Evolutionary conservation across 768 basidiomycete genomes (phyloP).

Genomic region (Boletus rubescentipes): DNA sequence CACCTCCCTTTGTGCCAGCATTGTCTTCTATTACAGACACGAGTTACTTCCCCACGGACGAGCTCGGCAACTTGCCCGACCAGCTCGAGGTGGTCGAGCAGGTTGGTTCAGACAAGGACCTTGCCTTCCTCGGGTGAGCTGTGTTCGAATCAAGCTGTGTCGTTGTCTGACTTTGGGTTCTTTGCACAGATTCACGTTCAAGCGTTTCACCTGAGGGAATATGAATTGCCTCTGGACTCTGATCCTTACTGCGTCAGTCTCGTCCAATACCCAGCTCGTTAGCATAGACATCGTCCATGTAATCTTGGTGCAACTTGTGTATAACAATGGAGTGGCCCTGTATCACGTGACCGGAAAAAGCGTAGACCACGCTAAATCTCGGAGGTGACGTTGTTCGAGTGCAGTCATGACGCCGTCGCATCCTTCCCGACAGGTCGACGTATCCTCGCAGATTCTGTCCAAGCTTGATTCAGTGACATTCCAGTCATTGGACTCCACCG

Average conservation of each 20-base stretch:
- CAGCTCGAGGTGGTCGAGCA: slow-evolving; percentile 60
- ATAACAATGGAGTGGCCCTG: slow-evolving; percentile 7
- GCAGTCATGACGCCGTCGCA: slow-evolving; percentile 69
- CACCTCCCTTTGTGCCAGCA: slow-evolving; percentile 94
- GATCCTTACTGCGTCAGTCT: background rate
- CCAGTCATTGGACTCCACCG: slow-evolving; percentile 54
- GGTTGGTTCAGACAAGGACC: slow-evolving; percentile 63
- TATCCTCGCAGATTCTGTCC: slow-evolving; percentile 68
- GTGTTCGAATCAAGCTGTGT: background rate
- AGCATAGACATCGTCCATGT: slow-evolving; percentile 29
- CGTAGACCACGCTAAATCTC: background rate
- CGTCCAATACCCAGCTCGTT: slow-evolving; percentile 26
- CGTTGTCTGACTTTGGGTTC: background rate
- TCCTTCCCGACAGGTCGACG: slow-evolving; percentile 68
- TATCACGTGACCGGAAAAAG: slow-evolving; percentile 20
- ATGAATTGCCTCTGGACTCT: background rate
- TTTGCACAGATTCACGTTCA: slow-evolving; percentile 74
- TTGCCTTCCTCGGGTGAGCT: slow-evolving; percentile 64
- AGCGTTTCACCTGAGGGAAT: slow-evolving; percentile 52
- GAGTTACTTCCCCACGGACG: slow-evolving; percentile 95
- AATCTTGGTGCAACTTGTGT: slow-evolving; percentile 26
- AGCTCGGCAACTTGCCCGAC: slow-evolving; percentile 69
- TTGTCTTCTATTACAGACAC: slow-evolving; percentile 92
- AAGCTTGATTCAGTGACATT: slow-evolving; percentile 64
- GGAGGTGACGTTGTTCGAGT: background rate